A percentile compares a stretch with the other conserved stretches of the same genome.
Conservation (phyloP, 225 moss, liverwort and hornwort species). For the Asterella californica region DNA sequence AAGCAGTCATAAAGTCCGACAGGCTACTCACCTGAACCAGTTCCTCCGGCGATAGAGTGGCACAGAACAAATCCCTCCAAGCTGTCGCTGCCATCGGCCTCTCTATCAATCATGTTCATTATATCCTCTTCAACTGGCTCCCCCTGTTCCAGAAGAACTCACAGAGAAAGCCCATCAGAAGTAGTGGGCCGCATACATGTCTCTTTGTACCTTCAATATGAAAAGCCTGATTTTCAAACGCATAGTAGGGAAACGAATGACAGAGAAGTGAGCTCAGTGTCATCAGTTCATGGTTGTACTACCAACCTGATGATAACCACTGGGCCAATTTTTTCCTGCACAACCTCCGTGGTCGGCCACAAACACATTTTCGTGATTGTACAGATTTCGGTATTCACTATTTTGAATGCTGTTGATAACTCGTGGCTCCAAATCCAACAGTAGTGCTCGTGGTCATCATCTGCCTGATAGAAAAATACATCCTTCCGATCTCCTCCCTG, state of each 20-base stretch:
- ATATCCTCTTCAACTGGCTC: conserved; percentile 99
- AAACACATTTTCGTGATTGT: conserved; percentile 98
- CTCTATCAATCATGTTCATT: conserved; percentile 99
- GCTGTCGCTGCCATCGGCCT: conserved; percentile 99
- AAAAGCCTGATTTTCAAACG: too few species aligned
- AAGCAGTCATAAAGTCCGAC: too few species aligned
- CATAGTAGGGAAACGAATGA: not conserved
- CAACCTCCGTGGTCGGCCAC: conserved; percentile 98
- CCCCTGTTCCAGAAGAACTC: conserved; percentile 46
- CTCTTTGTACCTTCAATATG: too few species aligned
- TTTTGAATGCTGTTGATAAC: conserved; percentile 98
- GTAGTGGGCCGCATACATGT: not conserved
- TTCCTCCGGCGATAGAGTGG: conserved; percentile 98
- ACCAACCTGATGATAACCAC: conserved; percentile 92
- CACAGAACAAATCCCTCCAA: conserved; percentile 98
- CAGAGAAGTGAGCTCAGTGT: not conserved
- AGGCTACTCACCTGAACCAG: conserved; percentile 72
- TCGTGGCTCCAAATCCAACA: conserved; percentile 92
- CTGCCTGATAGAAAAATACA: conserved; percentile 98
- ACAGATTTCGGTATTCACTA: conserved; percentile 95
- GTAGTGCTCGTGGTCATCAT: conserved; percentile 95
- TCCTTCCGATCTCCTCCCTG: conserved; percentile 99
- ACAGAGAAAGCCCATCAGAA: not conserved
- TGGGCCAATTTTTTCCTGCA: conserved; percentile 99
- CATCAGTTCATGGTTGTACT: not conserved